A percentile compares a stretch with the other conserved stretches of the same genome.
Evolutionary conservation across 139 green algal genomes (phyloP).

Genomic region (Picochlorum sp.): DNA sequence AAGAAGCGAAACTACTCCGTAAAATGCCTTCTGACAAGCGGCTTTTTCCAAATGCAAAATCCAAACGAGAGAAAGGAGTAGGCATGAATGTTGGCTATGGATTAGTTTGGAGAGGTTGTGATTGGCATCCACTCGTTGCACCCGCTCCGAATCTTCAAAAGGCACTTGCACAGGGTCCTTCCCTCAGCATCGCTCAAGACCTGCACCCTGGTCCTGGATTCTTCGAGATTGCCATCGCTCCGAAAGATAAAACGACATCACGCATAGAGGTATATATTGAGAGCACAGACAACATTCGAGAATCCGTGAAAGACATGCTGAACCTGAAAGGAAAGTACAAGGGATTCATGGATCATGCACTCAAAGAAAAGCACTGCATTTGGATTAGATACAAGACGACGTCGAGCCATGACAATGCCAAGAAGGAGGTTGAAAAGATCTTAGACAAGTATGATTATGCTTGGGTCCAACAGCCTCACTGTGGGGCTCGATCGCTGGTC

Average conservation of each 20-base stretch:
- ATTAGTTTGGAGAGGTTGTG: not conserved
- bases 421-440: not conserved
- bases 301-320: not conserved
- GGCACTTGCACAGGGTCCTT: not conserved
- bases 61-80: slow-evolving; percentile 1
- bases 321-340: not conserved
- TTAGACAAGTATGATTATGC: slow-evolving; percentile 10
- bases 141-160: not conserved
- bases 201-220: slow-evolving; percentile 3
- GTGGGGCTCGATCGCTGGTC: not conserved
- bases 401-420: not conserved
- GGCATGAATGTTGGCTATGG: not conserved
- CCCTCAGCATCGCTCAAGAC: not conserved
- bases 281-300: not conserved
- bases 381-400: not conserved
- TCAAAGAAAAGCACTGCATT: slow-evolving; percentile 4
- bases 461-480: not conserved
- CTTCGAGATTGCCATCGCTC: slow-evolving; percentile 11
- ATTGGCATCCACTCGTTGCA: slow-evolving; percentile 2
- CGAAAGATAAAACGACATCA: not conserved
- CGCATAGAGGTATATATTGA: slow-evolving; percentile 8
- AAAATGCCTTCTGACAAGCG: not conserved
- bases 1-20: not conserved
- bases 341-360: not conserved
- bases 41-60: not conserved